Conservation (phyloP, 208 protist genomes). For the Zelonia costaricensis region DNA sequence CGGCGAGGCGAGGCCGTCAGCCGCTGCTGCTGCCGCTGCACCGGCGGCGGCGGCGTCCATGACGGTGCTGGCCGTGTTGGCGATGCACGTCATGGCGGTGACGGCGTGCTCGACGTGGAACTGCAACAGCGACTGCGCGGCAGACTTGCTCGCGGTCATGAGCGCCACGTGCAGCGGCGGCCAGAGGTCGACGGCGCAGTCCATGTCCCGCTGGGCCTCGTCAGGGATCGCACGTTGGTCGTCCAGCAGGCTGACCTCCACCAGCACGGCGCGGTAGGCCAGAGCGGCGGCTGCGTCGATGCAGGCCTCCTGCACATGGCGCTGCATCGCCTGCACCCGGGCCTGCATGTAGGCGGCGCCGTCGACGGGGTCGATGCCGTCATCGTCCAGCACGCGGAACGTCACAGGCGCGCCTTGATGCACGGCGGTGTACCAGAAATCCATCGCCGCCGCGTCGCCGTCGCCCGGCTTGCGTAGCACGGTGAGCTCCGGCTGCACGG, state of each 20-base stretch:
- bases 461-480: slow-evolving; percentile 26
- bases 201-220: slow-evolving; percentile 18
- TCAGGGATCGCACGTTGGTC: slow-evolving; percentile 43
- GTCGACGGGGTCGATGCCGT: slow-evolving; percentile 25
- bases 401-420: slow-evolving; percentile 32
- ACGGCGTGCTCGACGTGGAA: slow-evolving; percentile 67
- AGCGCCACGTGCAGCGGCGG: slow-evolving; percentile 64
- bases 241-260: slow-evolving; percentile 68
- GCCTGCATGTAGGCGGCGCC: slow-evolving; percentile 12
- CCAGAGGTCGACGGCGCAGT: slow-evolving; percentile 65
- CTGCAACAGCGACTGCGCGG: slow-evolving; percentile 34
- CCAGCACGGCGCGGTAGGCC: slow-evolving; percentile 53
- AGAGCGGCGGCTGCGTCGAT: slow-evolving; percentile 20
- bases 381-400: slow-evolving; percentile 41
- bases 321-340: slow-evolving; percentile 15
- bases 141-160: slow-evolving; percentile 43
- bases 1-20: not conserved
- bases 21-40: not conserved
- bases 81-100: slow-evolving; percentile 29
- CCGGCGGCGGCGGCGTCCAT: not conserved
- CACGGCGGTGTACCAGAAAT: slow-evolving; percentile 38
- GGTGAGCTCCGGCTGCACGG: slow-evolving; percentile 17
- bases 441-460: too few species aligned
- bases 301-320: slow-evolving; percentile 20
- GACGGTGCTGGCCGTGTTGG: slow-evolving; percentile 8